phyloP scores from a whole-genome alignment of 176 grass and related monocot species.

The Musa itinerans region DNA sequence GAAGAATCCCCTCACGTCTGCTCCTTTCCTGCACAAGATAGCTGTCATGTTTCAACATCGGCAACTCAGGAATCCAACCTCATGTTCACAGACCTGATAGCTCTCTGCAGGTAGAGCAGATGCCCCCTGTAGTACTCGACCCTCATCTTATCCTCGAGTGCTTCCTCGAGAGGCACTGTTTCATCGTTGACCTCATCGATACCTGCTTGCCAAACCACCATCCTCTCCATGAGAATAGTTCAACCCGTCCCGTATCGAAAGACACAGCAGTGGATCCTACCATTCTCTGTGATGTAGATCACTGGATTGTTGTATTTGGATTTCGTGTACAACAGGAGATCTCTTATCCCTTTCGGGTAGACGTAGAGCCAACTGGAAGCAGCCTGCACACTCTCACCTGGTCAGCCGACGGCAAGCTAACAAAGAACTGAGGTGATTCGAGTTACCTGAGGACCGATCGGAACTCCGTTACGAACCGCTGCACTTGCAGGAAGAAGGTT shows the following conservation, averaged over 20 bases:
- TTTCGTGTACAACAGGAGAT: conserved; percentile 27
- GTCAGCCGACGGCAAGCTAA: not conserved
- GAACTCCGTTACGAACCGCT: conserved; percentile 19
- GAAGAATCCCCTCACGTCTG: conserved; percentile 49
- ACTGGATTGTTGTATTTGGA: conserved; percentile 25
- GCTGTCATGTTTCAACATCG: not conserved
- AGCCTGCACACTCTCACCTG: not conserved
- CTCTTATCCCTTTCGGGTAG: conserved; percentile 36
- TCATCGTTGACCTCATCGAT: conserved; percentile 35
- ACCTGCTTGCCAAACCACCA: conserved; percentile 4
- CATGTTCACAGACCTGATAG: conserved; percentile 30
- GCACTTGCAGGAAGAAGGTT: not conserved
- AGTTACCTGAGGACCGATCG: conserved; percentile 24
- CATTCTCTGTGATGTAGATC: conserved; percentile 45
- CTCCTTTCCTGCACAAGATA: conserved; percentile 29
- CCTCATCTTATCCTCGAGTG: conserved; percentile 37
- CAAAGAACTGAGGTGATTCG: not conserved
- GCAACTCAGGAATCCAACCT: not conserved
- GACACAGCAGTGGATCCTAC: not conserved
- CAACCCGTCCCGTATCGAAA: too few species aligned
- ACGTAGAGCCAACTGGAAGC: conserved; percentile 17
- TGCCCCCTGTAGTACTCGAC: conserved; percentile 35
- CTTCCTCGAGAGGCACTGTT: conserved; percentile 20
- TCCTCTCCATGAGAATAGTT: too few species aligned
- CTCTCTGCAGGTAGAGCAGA: conserved; percentile 25